Evolutionary conservation across 1,139 yeast genomes (phyloP), one percentile per base, ranked within the genome.

Genomic region (Candida sanyaensis): DNA sequence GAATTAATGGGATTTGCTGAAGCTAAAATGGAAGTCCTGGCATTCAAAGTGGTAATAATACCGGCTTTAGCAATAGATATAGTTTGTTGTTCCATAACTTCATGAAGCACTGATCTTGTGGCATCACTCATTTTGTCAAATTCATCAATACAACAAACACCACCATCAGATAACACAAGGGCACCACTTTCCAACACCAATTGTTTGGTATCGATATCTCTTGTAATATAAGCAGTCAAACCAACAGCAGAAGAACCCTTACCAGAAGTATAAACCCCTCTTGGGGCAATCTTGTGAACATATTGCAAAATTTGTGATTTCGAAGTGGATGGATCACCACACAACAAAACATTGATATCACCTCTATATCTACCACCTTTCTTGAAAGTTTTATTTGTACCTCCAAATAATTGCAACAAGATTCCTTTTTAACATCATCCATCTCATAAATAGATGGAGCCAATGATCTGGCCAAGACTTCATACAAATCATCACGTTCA

Each of bases 171-270:
- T 46, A 93, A 77, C 10, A 93, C 99, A 55, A 93, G 78, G 0
- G 99, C 99, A 66, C 99, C 99, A 64, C 93, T 84, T 65, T 93
- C 99, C 50, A 93, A 77, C 6, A 93, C 99, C 44, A 93, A 73
- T 64, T 93, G 99, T 59, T 83, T 88, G 1, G 98, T 90, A 60
- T 93, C 99, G 40, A 88, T 80, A 66, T 93, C 99, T 62, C 97
- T 79, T 7, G 99, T 92, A 48, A 93, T 86, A 64, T 93, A 93
- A 0, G 99, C 99, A 0, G 99, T 93, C 63, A 93, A 77, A 74
- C 99, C 99, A 48, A 93, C 99, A 0, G 99, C 99, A 24, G 99
- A 93, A 0, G 98, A 91, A 47, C 99, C 99, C 62, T 93, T 93
- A 68, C 99, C 99, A 1, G 97, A 91, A 1, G 99, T 93, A 66